Evolutionary conservation across 2,329 filamentous ascomycete genomes (phyloP).

Genomic region (Talaromyces sp.): DNA sequence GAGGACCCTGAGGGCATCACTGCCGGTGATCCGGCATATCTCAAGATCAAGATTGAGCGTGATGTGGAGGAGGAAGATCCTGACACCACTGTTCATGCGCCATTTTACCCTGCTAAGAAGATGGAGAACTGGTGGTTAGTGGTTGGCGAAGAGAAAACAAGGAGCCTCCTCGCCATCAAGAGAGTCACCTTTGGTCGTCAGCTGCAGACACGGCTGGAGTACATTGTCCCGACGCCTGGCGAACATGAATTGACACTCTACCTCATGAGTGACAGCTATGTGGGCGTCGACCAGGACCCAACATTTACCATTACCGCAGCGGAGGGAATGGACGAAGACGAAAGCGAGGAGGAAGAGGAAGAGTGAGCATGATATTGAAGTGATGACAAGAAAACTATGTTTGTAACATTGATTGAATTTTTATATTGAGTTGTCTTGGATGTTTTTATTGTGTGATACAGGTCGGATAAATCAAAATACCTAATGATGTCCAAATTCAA

Average conservation of each 20-base stretch:
- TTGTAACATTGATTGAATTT: neutral
- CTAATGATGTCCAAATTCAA: slow-evolving; percentile 8
- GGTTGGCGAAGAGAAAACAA: slow-evolving; percentile 85
- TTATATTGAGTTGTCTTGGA: neutral
- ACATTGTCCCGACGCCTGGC: slow-evolving; percentile 79
- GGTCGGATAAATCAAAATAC: neutral
- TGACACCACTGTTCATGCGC: slow-evolving; percentile 83
- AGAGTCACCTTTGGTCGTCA: slow-evolving; percentile 78
- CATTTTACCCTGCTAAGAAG: slow-evolving; percentile 88
- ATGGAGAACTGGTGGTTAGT: slow-evolving; percentile 99
- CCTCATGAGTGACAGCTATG: slow-evolving; percentile 95
- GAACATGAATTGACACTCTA: slow-evolving; percentile 85
- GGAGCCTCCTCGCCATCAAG: slow-evolving; percentile 87
- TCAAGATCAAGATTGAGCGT: slow-evolving; percentile 75
- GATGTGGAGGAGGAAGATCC: slow-evolving; percentile 70
- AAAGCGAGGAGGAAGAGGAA: slow-evolving; percentile 71
- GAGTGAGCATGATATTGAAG: slow-evolving; percentile 25
- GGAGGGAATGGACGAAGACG: slow-evolving; percentile 93
- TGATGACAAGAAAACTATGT: neutral
- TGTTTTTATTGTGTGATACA: neutral
- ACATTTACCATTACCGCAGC: slow-evolving; percentile 78
- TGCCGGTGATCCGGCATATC: slow-evolving; percentile 73
- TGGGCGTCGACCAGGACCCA: slow-evolving; percentile 94
- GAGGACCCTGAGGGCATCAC: slow-evolving; percentile 74
- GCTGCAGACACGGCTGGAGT: slow-evolving; percentile 76